These are phyloP conservation scores for Beauveria caledonica DNA, from an alignment of 2,329 filamentous ascomycete genomes.

Conservation along the genomic window DNA sequence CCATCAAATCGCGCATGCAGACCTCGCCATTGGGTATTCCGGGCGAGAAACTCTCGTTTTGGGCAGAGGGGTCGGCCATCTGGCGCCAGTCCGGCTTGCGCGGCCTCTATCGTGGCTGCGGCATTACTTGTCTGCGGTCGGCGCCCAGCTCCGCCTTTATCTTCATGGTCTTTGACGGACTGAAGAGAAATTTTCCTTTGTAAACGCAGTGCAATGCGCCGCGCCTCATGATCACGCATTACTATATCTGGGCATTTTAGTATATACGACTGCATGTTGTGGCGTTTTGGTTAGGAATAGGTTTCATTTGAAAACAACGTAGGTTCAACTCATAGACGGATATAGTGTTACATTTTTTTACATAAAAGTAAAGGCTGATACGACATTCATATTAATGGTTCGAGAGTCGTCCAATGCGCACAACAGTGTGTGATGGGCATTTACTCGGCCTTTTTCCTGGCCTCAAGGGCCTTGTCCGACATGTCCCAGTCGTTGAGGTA, in stretches of 20 bases:
- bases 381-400: background rate
- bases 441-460: background rate
- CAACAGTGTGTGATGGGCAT: background rate
- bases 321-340: background rate
- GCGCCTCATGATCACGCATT: background rate
- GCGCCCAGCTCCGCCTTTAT: conserved; percentile 97
- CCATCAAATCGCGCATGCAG: conserved; percentile 95
- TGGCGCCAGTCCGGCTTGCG: conserved; percentile 76
- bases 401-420: background rate
- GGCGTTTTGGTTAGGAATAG: conserved; percentile 1
- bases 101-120: conserved; percentile 88
- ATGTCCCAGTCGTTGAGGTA: conserved; percentile 63
- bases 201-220: conserved; percentile 19
- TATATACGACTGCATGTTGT: conserved; percentile 5
- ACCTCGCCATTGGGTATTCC: conserved; percentile 62
- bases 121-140: conserved; percentile 80
- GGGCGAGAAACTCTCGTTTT: conserved; percentile 57
- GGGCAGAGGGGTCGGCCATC: conserved; percentile 60
- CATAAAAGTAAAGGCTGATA: background rate
- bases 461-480: conserved; percentile 10
- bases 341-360: conserved; percentile 2
- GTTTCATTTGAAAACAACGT: background rate
- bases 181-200: conserved; percentile 61
- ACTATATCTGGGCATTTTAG: background rate
- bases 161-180: conserved; percentile 85